These are phyloP conservation scores for Trichophaea hybrida DNA, from an alignment of 2,329 filamentous ascomycete species.

Conservation along the genomic window DNA sequence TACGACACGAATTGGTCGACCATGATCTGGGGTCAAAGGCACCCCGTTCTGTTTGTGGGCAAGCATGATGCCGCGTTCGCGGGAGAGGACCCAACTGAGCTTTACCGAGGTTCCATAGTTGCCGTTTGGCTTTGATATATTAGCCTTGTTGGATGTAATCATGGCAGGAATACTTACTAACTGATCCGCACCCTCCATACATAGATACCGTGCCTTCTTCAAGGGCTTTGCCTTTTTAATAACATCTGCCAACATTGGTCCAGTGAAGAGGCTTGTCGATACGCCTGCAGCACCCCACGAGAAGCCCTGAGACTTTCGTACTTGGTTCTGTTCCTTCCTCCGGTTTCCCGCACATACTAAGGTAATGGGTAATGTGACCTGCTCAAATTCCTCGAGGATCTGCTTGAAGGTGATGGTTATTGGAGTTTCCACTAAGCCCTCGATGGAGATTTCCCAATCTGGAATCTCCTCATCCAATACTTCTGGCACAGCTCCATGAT, in stretches of 20 bases:
- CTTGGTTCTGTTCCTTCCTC: conserved; percentile 81
- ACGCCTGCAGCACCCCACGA: conserved; percentile 83
- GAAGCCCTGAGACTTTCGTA: conserved; percentile 83
- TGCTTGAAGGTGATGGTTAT: conserved; percentile 57
- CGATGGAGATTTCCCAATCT: conserved; percentile 69
- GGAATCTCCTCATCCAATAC: conserved; percentile 58
- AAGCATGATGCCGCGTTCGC: conserved; percentile 69
- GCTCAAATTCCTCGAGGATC: conserved; percentile 58
- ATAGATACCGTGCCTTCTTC: conserved; percentile 63
- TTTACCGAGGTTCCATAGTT: conserved; percentile 80
- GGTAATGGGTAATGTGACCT: conserved; percentile 73
- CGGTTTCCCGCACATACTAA: conserved; percentile 86
- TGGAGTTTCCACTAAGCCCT: conserved; percentile 69
- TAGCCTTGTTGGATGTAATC: not conserved
- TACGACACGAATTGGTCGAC: conserved; percentile 65
- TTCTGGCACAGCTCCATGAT: conserved; percentile 69
- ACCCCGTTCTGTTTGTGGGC: conserved; percentile 88
- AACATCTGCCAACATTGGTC: conserved; percentile 59
- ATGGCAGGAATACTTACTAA: conserved; percentile 35
- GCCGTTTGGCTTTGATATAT: conserved; percentile 51
- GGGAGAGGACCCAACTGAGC: conserved; percentile 75
- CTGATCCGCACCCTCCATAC: conserved; percentile 81
- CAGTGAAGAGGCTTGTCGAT: conserved; percentile 78
- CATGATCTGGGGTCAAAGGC: conserved; percentile 65
- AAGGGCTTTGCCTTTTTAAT: conserved; percentile 52